A percentile compares a stretch with the other conserved stretches of the same genome.
phyloP scores from a whole-genome alignment of 495 filamentous ascomycete species.

The Penicillium roqueforti region DNA sequence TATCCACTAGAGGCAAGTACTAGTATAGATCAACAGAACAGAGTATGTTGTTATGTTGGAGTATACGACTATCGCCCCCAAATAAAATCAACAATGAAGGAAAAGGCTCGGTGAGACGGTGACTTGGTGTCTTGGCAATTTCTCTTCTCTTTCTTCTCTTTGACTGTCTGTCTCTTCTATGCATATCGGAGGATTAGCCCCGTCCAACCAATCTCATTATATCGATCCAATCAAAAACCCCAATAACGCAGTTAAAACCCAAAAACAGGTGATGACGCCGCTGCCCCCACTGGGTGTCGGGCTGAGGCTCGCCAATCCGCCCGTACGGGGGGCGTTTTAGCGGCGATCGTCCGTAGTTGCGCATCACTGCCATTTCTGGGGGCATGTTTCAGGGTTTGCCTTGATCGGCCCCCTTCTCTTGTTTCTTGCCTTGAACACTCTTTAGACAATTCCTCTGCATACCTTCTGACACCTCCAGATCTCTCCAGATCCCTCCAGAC shows the following conservation, averaged over 20 bases:
- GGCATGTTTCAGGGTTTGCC: background rate
- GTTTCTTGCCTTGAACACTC: background rate
- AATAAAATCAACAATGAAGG: too few species aligned
- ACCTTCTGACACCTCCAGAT: background rate
- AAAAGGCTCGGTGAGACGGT: too few species aligned
- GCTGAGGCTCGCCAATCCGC: background rate
- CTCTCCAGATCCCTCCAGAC: too few species aligned
- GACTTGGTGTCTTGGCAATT: background rate
- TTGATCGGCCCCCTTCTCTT: background rate
- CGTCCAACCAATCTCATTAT: background rate
- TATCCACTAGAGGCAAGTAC: background rate
- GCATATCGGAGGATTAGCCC: background rate
- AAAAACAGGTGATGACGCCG: background rate
- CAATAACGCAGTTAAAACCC: background rate
- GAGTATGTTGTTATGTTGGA: too few species aligned
- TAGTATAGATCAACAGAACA: background rate
- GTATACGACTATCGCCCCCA: too few species aligned
- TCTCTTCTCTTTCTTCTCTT: background rate
- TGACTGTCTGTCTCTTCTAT: background rate
- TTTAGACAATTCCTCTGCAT: background rate
- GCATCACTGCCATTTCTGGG: background rate
- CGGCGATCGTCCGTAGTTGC: background rate
- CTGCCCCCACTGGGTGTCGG: background rate
- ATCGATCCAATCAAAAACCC: background rate
- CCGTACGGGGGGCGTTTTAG: background rate